Percentiles rank a stretch among this genome's conserved stretches.
Conservation (phyloP, 331 rosid genomes). For the Quercus lobata region DNA sequence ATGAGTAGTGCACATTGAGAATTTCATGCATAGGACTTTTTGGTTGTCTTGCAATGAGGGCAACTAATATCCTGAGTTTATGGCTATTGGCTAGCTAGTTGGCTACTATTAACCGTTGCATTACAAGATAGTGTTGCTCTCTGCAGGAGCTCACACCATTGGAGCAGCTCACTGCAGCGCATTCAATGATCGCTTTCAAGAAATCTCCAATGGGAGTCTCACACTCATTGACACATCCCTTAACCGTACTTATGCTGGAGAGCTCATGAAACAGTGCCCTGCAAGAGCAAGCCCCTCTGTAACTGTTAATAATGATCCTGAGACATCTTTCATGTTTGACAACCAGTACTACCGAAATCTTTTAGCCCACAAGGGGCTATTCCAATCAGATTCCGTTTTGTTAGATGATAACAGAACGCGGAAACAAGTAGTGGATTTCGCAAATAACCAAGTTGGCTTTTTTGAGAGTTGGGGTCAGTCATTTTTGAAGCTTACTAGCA, state of each 20-base stretch:
- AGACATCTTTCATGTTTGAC: slow-evolving; percentile 59
- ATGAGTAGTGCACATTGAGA: too few species aligned
- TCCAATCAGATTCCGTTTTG: slow-evolving; percentile 78
- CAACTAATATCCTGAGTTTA: not conserved
- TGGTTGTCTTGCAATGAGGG: not conserved
- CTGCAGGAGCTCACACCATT: slow-evolving; percentile 83
- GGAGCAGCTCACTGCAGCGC: slow-evolving; percentile 75
- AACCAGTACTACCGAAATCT: slow-evolving; percentile 68
- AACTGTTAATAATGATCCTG: slow-evolving; percentile 69
- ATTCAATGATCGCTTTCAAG: slow-evolving; percentile 56
- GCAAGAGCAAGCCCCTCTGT: slow-evolving; percentile 29
- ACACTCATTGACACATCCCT: slow-evolving; percentile 53
- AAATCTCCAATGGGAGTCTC: slow-evolving; percentile 51
- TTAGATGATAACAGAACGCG: slow-evolving; percentile 41
- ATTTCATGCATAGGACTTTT: too few species aligned
- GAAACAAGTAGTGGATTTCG: slow-evolving; percentile 43
- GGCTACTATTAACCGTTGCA: not conserved
- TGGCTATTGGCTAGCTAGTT: not conserved
- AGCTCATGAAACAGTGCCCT: slow-evolving; percentile 56
- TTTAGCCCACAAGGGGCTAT: slow-evolving; percentile 49
- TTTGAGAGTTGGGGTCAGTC: slow-evolving; percentile 59
- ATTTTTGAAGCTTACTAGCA: slow-evolving; percentile 58
- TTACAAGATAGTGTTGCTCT: not conserved
- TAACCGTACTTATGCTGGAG: slow-evolving; percentile 53
- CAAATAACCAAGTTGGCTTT: slow-evolving; percentile 56